phyloP scores from a whole-genome alignment of 2,329 filamentous ascomycete genomes.

The Penicillium sp. region DNA sequence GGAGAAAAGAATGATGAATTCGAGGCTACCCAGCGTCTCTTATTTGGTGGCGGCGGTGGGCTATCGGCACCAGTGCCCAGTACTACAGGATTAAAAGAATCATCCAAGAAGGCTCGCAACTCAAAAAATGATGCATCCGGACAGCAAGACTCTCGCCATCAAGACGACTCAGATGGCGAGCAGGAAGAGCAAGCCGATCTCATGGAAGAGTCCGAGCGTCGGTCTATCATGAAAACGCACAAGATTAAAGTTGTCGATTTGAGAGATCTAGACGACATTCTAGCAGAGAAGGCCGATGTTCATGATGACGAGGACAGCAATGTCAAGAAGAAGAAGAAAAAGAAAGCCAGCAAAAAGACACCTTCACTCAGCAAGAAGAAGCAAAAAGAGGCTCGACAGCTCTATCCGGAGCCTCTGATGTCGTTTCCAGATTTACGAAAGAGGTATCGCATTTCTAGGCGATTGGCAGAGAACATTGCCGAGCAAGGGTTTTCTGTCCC shows the following conservation, averaged over 20 bases:
- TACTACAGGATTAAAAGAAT: neutral
- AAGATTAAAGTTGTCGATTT: conserved; percentile 80
- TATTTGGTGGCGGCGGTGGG: conserved; percentile 32
- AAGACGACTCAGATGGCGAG: conserved; percentile 21
- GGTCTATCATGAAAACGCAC: conserved; percentile 70
- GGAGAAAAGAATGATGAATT: conserved; percentile 21
- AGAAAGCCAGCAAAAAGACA: conserved; percentile 57
- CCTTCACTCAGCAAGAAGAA: conserved; percentile 44
- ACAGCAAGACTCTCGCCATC: neutral
- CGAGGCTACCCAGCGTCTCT: conserved; percentile 28
- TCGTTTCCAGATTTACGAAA: conserved; percentile 70
- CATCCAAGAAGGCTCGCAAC: conserved; percentile 17
- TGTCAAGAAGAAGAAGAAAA: conserved; percentile 36
- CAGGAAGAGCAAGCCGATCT: conserved; percentile 19
- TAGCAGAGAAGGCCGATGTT: conserved; percentile 18
- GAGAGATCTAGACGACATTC: conserved; percentile 45
- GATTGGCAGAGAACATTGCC: conserved; percentile 72
- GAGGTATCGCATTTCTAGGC: conserved; percentile 68
- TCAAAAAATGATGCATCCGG: conserved; percentile 15
- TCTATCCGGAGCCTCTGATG: conserved; percentile 76
- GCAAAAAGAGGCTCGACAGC: conserved; percentile 49
- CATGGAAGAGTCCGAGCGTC: conserved; percentile 67
- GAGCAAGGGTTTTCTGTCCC: conserved; percentile 83
- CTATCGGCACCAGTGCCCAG: conserved; percentile 3
- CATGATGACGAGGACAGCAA: conserved; percentile 20